phyloP scores from a whole-genome alignment of 805 yeast genomes.

The Citeromyces matritensis region DNA sequence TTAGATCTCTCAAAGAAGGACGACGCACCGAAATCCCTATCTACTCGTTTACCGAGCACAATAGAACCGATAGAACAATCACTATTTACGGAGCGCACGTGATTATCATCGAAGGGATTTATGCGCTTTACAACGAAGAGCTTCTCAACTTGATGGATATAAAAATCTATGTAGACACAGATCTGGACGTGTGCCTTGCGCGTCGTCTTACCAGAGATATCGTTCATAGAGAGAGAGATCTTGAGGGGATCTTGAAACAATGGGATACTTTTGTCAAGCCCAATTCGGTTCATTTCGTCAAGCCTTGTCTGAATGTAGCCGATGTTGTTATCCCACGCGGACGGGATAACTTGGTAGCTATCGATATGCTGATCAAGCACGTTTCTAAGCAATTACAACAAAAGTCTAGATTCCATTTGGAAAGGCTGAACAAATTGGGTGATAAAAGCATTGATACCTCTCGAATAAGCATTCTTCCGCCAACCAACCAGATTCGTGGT shows the following conservation, averaged over 20 bases:
- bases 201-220: conserved; percentile 82
- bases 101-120: conserved; percentile 83
- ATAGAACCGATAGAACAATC: conserved; percentile 43
- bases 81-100: conserved; percentile 91
- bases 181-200: conserved; percentile 82
- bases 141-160: conserved; percentile 67
- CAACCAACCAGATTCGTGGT: conserved; percentile 54
- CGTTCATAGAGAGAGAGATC: conserved; percentile 71
- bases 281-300: conserved; percentile 61
- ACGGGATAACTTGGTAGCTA: conserved; percentile 67
- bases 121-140: conserved; percentile 60
- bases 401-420: conserved; percentile 57
- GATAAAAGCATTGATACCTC: conserved; percentile 7
- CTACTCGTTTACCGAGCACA: conserved; percentile 51
- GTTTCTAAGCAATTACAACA: conserved; percentile 52
- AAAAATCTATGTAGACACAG: conserved; percentile 87
- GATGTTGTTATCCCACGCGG: conserved; percentile 89
- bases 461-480: conserved; percentile 22
- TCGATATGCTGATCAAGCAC: conserved; percentile 66
- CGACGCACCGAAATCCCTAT: conserved; percentile 50
- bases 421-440: conserved; percentile 46
- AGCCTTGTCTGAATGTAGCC: conserved; percentile 65
- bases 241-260: conserved; percentile 69
- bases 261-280: conserved; percentile 93
- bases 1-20: conserved; percentile 59